Evolutionary conservation across 495 filamentous ascomycete species (phyloP).

Genomic region (Lepraria neglecta): DNA sequence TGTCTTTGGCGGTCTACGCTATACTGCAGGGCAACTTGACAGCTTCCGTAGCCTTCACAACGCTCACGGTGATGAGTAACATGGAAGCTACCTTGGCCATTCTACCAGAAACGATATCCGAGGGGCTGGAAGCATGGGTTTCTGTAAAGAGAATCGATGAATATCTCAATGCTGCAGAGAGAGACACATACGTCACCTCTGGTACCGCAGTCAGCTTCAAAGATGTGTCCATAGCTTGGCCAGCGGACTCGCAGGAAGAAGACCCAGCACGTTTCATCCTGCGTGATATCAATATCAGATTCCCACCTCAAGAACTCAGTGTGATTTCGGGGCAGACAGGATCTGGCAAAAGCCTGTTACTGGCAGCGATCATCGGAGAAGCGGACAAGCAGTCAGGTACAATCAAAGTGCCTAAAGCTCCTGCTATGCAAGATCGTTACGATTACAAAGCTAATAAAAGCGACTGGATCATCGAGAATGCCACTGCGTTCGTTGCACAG

Average conservation of each 20-base stretch:
- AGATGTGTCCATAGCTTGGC: conserved; percentile 70
- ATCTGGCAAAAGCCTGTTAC: conserved; percentile 58
- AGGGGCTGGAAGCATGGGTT: conserved; percentile 59
- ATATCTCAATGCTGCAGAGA: conserved; percentile 64
- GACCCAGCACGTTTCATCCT: conserved; percentile 56
- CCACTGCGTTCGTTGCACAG: conserved; percentile 72
- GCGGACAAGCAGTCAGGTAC: conserved; percentile 44
- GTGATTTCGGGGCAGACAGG: conserved; percentile 55
- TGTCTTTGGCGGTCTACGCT: conserved; percentile 64
- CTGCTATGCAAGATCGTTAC: conserved; percentile 35
- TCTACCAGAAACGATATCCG: conserved; percentile 66
- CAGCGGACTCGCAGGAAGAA: conserved; percentile 37
- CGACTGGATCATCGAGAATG: conserved; percentile 64
- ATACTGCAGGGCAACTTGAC: conserved; percentile 53
- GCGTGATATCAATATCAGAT: conserved; percentile 53
- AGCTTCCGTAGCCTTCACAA: conserved; percentile 75
- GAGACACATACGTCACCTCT: conserved; percentile 48
- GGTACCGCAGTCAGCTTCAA: conserved; percentile 58
- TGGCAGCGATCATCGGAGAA: conserved; percentile 58
- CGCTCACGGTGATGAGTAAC: conserved; percentile 64
- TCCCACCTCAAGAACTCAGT: conserved; percentile 63
- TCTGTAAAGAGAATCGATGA: conserved; percentile 67
- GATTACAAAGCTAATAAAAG: conserved; percentile 52
- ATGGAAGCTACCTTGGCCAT: conserved; percentile 65
- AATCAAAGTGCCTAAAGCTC: conserved; percentile 43